Percentiles rank a stretch among this genome's conserved stretches.
Evolutionary conservation across 2,329 filamentous ascomycete species (phyloP).

Genomic region (Penicillium janthinellum): DNA sequence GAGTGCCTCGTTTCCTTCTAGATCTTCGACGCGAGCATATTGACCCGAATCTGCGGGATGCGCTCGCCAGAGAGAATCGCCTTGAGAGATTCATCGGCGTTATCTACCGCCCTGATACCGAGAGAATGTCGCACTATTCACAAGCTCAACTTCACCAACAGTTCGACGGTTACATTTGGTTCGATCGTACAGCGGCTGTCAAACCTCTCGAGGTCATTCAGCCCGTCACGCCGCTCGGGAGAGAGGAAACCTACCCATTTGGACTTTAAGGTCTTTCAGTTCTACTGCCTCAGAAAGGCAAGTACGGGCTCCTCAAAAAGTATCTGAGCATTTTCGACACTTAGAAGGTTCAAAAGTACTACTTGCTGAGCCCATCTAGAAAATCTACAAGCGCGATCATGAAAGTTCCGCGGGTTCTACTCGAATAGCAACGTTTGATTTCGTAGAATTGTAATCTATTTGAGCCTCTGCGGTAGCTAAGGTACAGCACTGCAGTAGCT

Average conservation of each 20-base stretch:
- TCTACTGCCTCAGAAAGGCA: not conserved
- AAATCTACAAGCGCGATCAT: too few species aligned
- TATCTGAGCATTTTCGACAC: not conserved
- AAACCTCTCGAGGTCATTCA: slow-evolving; percentile 50
- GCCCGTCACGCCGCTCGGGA: slow-evolving; percentile 45
- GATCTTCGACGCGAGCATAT: slow-evolving; percentile 47
- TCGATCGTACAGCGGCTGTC: slow-evolving; percentile 51
- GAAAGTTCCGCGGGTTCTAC: too few species aligned
- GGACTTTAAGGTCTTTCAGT: slow-evolving; percentile 41
- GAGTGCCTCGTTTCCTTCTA: slow-evolving; percentile 48
- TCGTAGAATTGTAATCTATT: not conserved
- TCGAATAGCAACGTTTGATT: too few species aligned
- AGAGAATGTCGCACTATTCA: slow-evolving; percentile 54
- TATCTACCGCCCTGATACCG: slow-evolving; percentile 54
- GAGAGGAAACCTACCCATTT: slow-evolving; percentile 57
- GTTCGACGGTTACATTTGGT: slow-evolving; percentile 55
- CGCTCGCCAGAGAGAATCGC: slow-evolving; percentile 39
- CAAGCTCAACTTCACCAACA: slow-evolving; percentile 50
- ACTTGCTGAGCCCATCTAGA: too few species aligned
- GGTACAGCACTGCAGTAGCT: not conserved
- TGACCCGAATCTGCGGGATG: slow-evolving; percentile 39
- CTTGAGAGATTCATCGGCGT: slow-evolving; percentile 58
- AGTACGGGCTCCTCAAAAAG: not conserved
- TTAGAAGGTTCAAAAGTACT: too few species aligned
- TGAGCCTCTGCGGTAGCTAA: too few species aligned